Conservation (phyloP, 257 asterid species). For the Ajuga chamaepitys region DNA sequence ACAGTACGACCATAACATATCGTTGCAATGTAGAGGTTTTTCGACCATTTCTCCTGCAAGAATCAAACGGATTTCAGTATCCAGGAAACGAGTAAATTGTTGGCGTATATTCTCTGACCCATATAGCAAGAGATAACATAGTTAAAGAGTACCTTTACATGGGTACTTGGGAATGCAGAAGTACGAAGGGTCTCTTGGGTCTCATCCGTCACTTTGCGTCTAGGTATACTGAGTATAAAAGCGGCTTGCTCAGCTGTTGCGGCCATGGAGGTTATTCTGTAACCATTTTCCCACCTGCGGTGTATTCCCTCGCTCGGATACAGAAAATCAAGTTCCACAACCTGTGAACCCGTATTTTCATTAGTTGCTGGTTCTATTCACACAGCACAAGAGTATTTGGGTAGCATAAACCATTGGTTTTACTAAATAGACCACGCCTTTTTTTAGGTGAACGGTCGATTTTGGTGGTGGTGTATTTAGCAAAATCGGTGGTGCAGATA, state of each 20-base stretch:
- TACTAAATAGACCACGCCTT: too few species aligned
- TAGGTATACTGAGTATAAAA: conserved; percentile 76
- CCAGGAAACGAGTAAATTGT: not conserved
- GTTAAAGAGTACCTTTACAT: conserved; percentile 34
- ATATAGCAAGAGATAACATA: not conserved
- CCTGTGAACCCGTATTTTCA: conserved; percentile 29
- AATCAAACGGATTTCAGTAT: not conserved
- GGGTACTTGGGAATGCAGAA: conserved; percentile 91
- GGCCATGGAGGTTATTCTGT: conserved; percentile 90
- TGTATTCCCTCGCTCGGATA: conserved; percentile 98
- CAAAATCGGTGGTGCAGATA: too few species aligned
- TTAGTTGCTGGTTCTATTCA: not conserved
- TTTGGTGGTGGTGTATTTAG: too few species aligned
- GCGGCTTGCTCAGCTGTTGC: conserved; percentile 94
- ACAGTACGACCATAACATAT: conserved; percentile 66
- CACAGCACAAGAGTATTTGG: not conserved
- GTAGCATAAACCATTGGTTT: not conserved
- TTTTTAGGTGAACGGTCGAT: too few species aligned
- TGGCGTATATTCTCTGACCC: too few species aligned
- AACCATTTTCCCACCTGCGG: conserved; percentile 91
- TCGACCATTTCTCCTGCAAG: conserved; percentile 68
- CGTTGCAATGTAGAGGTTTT: conserved; percentile 56
- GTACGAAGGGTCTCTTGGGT: conserved; percentile 97
- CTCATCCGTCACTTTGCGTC: conserved; percentile 86
- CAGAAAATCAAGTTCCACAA: conserved; percentile 91